Base-by-base conservation (phyloP, 805 yeast species). In the Zygosaccharomyces kombuchaensis region DNA sequence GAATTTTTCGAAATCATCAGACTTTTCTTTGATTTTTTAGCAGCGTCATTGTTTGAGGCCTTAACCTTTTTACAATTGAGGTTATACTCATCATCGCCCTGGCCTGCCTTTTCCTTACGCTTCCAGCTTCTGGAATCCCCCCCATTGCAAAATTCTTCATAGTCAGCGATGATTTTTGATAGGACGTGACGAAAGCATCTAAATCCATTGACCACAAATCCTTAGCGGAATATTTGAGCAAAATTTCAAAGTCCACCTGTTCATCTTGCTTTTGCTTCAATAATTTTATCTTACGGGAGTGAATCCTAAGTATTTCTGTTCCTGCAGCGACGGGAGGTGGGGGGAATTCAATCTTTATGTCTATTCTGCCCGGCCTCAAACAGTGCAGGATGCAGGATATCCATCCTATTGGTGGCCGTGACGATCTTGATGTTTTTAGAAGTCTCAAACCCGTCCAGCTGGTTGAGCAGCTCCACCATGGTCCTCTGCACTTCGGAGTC, bases 401-500 rank as follows among this genome's bases (percentile, higher is more conserved):
- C 97, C 59, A 91, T 86, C 67, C 87, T 90, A 71, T 91, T 91
- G 12, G 98, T 91, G 31, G 98, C 98, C 98, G 91, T 91, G 55
- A 91, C 89, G 41, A 91, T 96, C 74, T 91, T 91, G 54, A 91
- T 95, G 64, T 91, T 96, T 46, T 96, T 96, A 56, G 97, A 80
- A 64, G 91, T 96, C 65, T 90, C 98, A 65, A 91, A 91, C 17
- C 98, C 98, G 68, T 91, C 98, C 59, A 91, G 77, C 69, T 91
- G 98, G 67, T 91, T 91, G 61, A 91, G 77, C 60, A 91, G 73
- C 70, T 90, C 98, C 77, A 90, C 75, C 98, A 90, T 91, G 30
- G 98, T 91, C 74, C 98, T 82, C 72, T 91, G 98, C 53, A 91
- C 87, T 70, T 91, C 98, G 2, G 96, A 86, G 65, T 90, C 98